These are phyloP conservation scores for Sinapis alba DNA, from an alignment of 441 rosid species.

Conservation along the genomic window DNA sequence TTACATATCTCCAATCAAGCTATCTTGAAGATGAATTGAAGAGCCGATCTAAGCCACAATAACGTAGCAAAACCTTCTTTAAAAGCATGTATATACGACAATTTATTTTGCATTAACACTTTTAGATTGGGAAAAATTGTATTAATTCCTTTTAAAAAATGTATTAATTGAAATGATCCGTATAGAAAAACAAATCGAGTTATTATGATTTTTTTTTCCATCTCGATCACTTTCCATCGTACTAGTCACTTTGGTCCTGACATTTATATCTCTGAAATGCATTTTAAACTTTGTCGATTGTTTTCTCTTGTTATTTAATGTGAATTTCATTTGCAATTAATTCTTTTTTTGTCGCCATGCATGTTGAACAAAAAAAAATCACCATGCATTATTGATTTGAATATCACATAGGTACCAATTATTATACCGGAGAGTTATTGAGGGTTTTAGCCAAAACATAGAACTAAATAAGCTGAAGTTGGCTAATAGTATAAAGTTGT, in stretches of 20 bases:
- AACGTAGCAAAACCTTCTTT: background rate
- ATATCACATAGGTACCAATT: background rate
- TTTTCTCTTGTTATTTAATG: background rate
- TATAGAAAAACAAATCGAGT: background rate
- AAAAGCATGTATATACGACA: background rate
- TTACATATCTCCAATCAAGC: background rate
- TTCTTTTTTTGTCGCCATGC: background rate
- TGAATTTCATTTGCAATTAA: background rate
- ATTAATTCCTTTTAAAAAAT: background rate
- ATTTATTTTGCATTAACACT: background rate
- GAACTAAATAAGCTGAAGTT: background rate
- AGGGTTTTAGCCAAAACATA: background rate
- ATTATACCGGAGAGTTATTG: background rate
- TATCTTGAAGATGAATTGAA: background rate
- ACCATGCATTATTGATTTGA: background rate
- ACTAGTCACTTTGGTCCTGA: constrained; percentile 10
- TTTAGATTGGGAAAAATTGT: background rate
- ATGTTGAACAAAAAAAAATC: background rate
- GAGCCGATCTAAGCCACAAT: background rate
- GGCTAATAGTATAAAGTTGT: background rate
- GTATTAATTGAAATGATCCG: background rate
- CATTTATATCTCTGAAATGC: constrained; percentile 3
- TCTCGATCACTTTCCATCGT: constrained; percentile 1
- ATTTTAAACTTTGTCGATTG: constrained; percentile 8
- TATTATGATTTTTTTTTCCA: background rate